Percentiles rank a stretch among this genome's conserved stretches.
phyloP scores from a whole-genome alignment of 768 basidiomycete genomes.

The Suillus subaureus region DNA sequence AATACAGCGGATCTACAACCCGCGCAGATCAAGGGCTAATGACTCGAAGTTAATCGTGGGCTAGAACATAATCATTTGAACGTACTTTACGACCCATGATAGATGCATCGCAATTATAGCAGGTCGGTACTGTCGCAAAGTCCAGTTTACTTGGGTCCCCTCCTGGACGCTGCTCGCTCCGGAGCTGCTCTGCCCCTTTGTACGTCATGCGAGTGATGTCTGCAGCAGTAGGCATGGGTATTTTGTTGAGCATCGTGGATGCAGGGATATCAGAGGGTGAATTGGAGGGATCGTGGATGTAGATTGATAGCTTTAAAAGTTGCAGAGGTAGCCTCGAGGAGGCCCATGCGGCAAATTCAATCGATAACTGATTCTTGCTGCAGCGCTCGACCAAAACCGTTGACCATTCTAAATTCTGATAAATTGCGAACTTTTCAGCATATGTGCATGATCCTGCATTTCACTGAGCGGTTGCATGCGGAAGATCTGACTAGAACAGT shows the following conservation, averaged over 20 bases:
- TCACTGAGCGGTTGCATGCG: not conserved
- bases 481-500: not conserved
- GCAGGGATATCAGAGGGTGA: not conserved
- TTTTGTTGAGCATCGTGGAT: conserved; percentile 21
- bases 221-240: conserved; percentile 24
- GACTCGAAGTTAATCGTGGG: not conserved
- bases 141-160: conserved; percentile 33
- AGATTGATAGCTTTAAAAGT: not conserved
- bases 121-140: conserved; percentile 24
- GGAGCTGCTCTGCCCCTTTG: conserved; percentile 30
- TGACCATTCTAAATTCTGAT: not conserved
- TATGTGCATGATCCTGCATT: not conserved
- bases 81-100: conserved; percentile 25
- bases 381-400: not conserved
- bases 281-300: not conserved
- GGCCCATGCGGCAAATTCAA: not conserved
- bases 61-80: not conserved
- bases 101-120: conserved; percentile 23
- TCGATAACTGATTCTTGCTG: not conserved
- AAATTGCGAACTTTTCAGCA: not conserved
- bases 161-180: conserved; percentile 26
- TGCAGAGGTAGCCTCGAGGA: not conserved
- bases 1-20: conserved; percentile 33
- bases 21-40: conserved; percentile 30
- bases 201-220: conserved; percentile 33